phyloP scores from a whole-genome alignment of 345 rosid species.

The Erodium maritimum region DNA sequence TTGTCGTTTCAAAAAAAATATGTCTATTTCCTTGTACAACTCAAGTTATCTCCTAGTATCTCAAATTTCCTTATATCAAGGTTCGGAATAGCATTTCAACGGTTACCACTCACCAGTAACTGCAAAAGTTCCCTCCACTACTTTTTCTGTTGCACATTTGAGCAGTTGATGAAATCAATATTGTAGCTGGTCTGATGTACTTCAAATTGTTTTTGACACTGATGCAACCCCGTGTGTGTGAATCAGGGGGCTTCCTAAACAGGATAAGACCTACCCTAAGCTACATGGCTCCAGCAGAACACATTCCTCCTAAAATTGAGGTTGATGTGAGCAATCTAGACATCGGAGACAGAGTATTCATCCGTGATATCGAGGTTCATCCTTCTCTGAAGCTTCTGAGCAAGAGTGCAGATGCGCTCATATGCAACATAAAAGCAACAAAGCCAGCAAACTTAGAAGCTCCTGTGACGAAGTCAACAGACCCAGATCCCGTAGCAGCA shows the following conservation, averaged over 20 bases:
- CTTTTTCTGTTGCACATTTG: too few relatives aligned
- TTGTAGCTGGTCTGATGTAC: too few relatives aligned
- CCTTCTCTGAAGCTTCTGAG: slow-evolving; percentile 65
- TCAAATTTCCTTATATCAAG: too few relatives aligned
- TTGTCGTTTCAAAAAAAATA: too few relatives aligned
- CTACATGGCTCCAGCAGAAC: slow-evolving; percentile 56
- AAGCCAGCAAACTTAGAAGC: slow-evolving; percentile 26
- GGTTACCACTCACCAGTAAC: too few relatives aligned
- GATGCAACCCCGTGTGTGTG: neutral
- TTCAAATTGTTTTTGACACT: too few relatives aligned
- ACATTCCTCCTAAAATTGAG: slow-evolving; percentile 70
- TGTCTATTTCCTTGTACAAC: too few relatives aligned
- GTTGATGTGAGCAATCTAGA: slow-evolving; percentile 79
- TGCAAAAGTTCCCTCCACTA: too few relatives aligned
- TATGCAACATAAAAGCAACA: slow-evolving; percentile 61
- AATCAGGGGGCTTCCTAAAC: slow-evolving; percentile 56
- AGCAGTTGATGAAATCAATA: too few relatives aligned
- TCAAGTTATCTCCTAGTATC: too few relatives aligned
- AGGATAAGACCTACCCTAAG: slow-evolving; percentile 39
- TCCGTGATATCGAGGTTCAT: slow-evolving; percentile 54
- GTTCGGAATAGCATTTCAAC: too few relatives aligned
- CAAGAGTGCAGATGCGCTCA: slow-evolving; percentile 56
- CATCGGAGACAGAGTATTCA: slow-evolving; percentile 47
- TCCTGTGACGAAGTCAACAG: slow-evolving; percentile 9
- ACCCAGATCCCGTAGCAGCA: neutral